Evolutionary conservation across 352 stramenopile species (phyloP).

Genomic region (Plasmopara muralis): DNA sequence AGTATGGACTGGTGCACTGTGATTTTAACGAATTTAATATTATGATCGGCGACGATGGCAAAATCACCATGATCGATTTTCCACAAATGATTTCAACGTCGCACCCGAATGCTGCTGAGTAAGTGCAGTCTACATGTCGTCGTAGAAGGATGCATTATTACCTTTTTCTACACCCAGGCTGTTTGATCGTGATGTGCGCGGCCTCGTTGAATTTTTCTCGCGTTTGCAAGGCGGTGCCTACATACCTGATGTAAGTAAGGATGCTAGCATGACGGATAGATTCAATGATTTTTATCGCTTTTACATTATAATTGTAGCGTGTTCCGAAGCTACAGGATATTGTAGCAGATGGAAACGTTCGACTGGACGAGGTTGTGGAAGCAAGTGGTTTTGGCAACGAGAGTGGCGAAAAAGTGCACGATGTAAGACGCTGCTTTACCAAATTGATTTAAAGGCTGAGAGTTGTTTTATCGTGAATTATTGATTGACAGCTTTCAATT

Average conservation of each 20-base stretch:
- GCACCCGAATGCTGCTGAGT: conserved; percentile 97
- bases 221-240: conserved; percentile 75
- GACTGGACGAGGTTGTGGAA: conserved; percentile 62
- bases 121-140: conserved; percentile 24
- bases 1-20: conserved; percentile 98
- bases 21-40: conserved; percentile 99
- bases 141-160: conserved; percentile 5
- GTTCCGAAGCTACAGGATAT: conserved; percentile 62
- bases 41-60: conserved; percentile 91
- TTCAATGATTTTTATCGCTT: conserved; percentile 4
- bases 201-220: conserved; percentile 95
- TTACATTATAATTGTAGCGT: conserved; percentile 25
- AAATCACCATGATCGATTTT: conserved; percentile 99
- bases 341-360: conserved; percentile 49
- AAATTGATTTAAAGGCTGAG: neutral
- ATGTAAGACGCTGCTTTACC: conserved; percentile 28
- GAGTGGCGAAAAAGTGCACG: conserved; percentile 61
- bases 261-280: conserved; percentile 1
- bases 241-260: conserved; percentile 72
- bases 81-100: conserved; percentile 99
- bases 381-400: conserved; percentile 79
- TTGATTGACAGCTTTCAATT: conserved; percentile 57
- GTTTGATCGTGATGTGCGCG: conserved; percentile 94
- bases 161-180: conserved; percentile 35
- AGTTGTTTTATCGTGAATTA: conserved; percentile 5